Conservation (phyloP, 129 eudicot species). For the Logfia minima region DNA sequence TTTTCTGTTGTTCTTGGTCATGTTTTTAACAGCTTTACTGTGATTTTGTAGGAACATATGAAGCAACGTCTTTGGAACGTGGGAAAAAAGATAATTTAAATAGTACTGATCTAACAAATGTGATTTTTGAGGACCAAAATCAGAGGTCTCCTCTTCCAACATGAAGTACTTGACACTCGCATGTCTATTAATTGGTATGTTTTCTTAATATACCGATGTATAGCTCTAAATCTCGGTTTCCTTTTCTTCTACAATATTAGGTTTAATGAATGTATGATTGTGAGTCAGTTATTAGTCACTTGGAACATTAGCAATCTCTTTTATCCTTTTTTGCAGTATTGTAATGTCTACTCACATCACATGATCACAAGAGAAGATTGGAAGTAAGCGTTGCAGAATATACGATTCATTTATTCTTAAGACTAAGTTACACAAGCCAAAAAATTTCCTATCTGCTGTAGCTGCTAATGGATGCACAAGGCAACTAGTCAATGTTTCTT, state of each 20-base stretch:
- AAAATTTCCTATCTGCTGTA: background rate
- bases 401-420: conserved; percentile 25
- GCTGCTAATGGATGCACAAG: conserved; percentile 15
- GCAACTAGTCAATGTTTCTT: background rate
- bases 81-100: conserved; percentile 60
- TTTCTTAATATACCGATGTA: background rate
- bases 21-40: conserved; percentile 12
- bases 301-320: background rate
- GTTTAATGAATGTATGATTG: background rate
- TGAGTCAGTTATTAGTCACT: background rate
- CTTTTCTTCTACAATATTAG: background rate
- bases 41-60: conserved; percentile 61
- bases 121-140: conserved; percentile 63
- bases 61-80: conserved; percentile 89
- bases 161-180: conserved; percentile 41
- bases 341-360: conserved; percentile 11
- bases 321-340: conserved; percentile 14
- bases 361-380: conserved; percentile 1
- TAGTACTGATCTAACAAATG: conserved; percentile 53
- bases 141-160: conserved; percentile 86
- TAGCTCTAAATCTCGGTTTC: background rate
- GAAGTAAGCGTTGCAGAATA: background rate
- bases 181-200: conserved; percentile 18
- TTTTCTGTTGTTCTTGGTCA: background rate
- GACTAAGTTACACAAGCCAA: conserved; percentile 1